Percentiles rank a stretch among this genome's conserved stretches.
These are phyloP conservation scores for Tripidium arundinaceum DNA, from an alignment of 202 grass and related monocot genomes.

Conservation along the genomic window DNA sequence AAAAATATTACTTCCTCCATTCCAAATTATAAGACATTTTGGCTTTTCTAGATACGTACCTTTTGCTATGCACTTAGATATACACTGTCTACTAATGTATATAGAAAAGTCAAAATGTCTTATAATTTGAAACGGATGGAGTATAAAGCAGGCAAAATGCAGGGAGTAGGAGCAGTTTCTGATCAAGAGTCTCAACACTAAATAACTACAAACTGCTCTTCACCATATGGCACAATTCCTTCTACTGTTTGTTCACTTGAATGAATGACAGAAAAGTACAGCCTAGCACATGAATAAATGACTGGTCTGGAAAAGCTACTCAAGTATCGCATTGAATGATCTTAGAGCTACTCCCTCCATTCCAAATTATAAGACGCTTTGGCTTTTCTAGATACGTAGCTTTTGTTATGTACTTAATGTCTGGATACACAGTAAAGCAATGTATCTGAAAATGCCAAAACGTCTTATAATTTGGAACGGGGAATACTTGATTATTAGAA, in stretches of 20 bases:
- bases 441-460: too few relatives aligned
- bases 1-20: not conserved
- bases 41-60: not conserved
- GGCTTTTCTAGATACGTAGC: not conserved
- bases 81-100: not conserved
- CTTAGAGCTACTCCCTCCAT: not conserved
- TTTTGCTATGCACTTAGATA: not conserved
- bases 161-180: not conserved
- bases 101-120: not conserved
- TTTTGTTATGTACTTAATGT: not conserved
- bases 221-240: not conserved
- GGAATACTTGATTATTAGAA: not conserved
- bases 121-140: not conserved
- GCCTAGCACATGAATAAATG: slow-evolving; percentile 7
- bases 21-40: not conserved
- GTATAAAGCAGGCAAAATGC: not conserved
- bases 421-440: too few relatives aligned
- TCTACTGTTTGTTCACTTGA: not conserved
- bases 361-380: not conserved
- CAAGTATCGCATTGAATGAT: not conserved
- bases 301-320: not conserved
- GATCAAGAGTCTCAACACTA: not conserved
- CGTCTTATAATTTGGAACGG: too few relatives aligned
- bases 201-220: not conserved
- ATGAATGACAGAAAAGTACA: slow-evolving; percentile 1